Percentiles rank a stretch among this genome's conserved stretches.
Evolutionary conservation across 2,329 filamentous ascomycete genomes (phyloP).

Genomic region (Calonectria henricotiae): DNA sequence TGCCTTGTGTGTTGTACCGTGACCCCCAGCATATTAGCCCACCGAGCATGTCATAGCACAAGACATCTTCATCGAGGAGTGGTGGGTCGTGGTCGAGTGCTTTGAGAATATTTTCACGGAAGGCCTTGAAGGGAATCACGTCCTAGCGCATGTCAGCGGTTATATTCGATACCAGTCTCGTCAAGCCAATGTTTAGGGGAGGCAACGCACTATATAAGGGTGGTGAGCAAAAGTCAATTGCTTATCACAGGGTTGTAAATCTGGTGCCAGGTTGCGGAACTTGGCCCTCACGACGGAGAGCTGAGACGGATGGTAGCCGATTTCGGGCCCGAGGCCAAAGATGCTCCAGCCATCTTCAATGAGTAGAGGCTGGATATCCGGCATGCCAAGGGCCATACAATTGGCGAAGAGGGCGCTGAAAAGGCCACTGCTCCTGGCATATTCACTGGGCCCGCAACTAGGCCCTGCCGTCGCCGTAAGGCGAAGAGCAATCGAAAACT

Average conservation of each 20-base stretch:
- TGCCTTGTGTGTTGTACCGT: constrained; percentile 50
- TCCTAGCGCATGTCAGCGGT: constrained; percentile 49
- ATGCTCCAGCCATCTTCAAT: constrained; percentile 53
- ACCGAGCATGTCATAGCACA: constrained; percentile 58
- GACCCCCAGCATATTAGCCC: constrained; percentile 61
- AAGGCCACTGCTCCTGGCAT: constrained; percentile 47
- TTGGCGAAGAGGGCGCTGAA: constrained; percentile 60
- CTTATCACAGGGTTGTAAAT: constrained; percentile 55
- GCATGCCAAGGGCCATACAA: constrained; percentile 56
- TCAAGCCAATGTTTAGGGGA: too few species aligned
- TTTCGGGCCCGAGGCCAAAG: constrained; percentile 52
- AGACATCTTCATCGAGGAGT: constrained; percentile 56
- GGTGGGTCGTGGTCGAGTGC: constrained; percentile 49
- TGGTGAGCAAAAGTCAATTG: constrained; percentile 57
- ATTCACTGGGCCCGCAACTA: constrained; percentile 40
- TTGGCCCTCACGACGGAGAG: constrained; percentile 49
- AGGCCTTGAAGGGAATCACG: constrained; percentile 55
- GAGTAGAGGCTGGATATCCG: constrained; percentile 49
- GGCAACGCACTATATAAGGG: constrained; percentile 53
- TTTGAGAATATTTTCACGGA: constrained; percentile 54
- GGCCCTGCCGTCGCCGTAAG: constrained; percentile 36
- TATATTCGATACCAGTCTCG: not conserved
- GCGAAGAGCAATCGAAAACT: constrained; percentile 46
- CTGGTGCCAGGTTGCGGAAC: constrained; percentile 48
- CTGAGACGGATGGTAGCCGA: constrained; percentile 47